These are phyloP conservation scores for Solanum habrochaites DNA, from an alignment of 257 asterid species.

Conservation along the genomic window DNA sequence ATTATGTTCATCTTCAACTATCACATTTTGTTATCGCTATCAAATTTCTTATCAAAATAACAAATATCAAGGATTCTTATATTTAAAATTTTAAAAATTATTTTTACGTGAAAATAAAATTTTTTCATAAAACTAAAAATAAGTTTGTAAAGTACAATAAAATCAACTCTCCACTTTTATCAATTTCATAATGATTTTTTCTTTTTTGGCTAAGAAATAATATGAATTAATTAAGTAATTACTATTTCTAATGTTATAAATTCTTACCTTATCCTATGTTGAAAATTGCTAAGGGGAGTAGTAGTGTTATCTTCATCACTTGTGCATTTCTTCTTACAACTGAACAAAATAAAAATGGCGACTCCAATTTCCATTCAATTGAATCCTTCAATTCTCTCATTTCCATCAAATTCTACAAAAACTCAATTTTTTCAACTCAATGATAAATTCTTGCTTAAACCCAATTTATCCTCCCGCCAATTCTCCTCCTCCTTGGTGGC, in stretches of 20 bases:
- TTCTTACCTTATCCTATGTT: background rate
- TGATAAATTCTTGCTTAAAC: conserved; percentile 8
- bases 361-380: background rate
- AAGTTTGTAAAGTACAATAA: background rate
- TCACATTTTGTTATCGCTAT: background rate
- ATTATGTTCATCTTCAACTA: background rate
- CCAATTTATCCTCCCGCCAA: conserved; percentile 30
- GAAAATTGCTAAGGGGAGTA: background rate
- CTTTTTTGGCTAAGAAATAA: too few relatives aligned
- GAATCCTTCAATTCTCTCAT: conserved; percentile 11
- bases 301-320: background rate
- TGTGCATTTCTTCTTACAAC: background rate
- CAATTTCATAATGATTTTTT: background rate
- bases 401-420: conserved; percentile 3
- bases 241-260: background rate
- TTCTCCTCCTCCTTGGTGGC: conserved; percentile 7
- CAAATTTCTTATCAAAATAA: background rate
- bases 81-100: fast-evolving
- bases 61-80: too few relatives aligned
- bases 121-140: too few relatives aligned
- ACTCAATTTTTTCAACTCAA: conserved; percentile 19
- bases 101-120: too few relatives aligned
- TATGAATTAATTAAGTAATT: background rate
- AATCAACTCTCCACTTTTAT: background rate
- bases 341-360: background rate